These are phyloP conservation scores for Mitragyna speciosa DNA, from an alignment of 257 asterid genomes.

Conservation along the genomic window DNA sequence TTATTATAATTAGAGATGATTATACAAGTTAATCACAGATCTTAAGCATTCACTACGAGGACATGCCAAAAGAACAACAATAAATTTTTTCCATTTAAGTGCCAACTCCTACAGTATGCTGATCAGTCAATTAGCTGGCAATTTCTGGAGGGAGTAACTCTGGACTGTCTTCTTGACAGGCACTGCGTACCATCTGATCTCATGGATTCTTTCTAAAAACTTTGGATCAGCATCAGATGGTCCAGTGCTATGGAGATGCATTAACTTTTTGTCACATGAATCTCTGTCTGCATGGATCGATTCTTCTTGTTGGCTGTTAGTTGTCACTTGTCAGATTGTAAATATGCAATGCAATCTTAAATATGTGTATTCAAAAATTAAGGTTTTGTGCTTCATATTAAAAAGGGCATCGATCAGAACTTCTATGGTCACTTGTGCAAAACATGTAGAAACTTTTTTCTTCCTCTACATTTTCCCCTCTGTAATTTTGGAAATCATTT, in stretches of 20 bases:
- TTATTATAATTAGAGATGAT: not conserved
- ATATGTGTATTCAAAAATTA: slow-evolving; percentile 4
- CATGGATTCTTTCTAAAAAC: slow-evolving; percentile 13
- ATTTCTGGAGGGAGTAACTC: not conserved
- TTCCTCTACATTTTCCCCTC: no score
- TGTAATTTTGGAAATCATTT: no score
- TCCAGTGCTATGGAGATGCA: slow-evolving; percentile 10
- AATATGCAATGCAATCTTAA: slow-evolving; percentile 7
- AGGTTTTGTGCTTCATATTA: slow-evolving; percentile 2
- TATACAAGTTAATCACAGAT: slow-evolving; percentile 11
- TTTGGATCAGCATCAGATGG: slow-evolving; percentile 12
- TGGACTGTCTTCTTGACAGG: slow-evolving; percentile 17
- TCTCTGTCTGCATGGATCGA: slow-evolving; percentile 20
- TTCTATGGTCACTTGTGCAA: not conserved
- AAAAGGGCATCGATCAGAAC: not conserved
- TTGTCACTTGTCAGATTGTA: slow-evolving; percentile 32
- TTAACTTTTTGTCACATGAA: slow-evolving; percentile 30
- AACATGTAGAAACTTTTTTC: not conserved
- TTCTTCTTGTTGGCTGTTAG: slow-evolving; percentile 24
- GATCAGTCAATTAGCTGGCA: slow-evolving; percentile 21
- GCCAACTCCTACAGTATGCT: not conserved
- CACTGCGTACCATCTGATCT: slow-evolving; percentile 14
- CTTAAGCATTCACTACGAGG: slow-evolving; percentile 23
- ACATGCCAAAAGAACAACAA: slow-evolving; percentile 2
- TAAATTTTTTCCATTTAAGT: not conserved